Percentiles rank a stretch among this genome's conserved stretches.
Conservation (phyloP, 2,329 filamentous ascomycete species). For the Reticulascus tulasneorum region DNA sequence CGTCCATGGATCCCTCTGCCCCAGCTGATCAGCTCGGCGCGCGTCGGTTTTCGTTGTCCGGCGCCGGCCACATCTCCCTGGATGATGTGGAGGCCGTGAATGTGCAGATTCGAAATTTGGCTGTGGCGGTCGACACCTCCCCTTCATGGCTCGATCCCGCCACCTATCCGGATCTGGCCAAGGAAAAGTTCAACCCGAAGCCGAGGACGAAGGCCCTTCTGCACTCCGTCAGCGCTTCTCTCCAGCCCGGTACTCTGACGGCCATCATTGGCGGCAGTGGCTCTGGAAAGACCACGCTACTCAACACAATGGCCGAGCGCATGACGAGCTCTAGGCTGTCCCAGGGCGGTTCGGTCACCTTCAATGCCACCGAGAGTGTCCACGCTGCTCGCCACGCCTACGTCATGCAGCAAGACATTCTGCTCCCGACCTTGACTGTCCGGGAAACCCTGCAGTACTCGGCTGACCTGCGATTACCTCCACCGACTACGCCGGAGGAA, state of each 20-base stretch:
- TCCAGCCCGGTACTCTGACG: constrained; percentile 63
- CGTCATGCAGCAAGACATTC: constrained; percentile 72
- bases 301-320: constrained; percentile 69
- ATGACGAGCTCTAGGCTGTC: constrained; percentile 52
- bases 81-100: constrained; percentile 53
- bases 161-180: constrained; percentile 39
- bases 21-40: constrained; percentile 10
- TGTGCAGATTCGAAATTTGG: constrained; percentile 49
- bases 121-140: constrained; percentile 55
- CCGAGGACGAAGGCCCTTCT: constrained; percentile 51
- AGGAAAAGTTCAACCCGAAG: constrained; percentile 30
- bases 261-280: constrained; percentile 74
- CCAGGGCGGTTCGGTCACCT: constrained; percentile 53
- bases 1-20: constrained; percentile 19
- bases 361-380: constrained; percentile 56
- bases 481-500: constrained; percentile 55
- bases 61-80: constrained; percentile 35
- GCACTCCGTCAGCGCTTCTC: constrained; percentile 58
- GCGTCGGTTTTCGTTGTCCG: constrained; percentile 24
- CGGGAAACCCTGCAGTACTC: constrained; percentile 71
- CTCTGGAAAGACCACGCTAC: constrained; percentile 67
- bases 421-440: constrained; percentile 70
- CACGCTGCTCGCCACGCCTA: constrained; percentile 59
- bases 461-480: constrained; percentile 65
- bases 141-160: constrained; percentile 47